Conservation (phyloP, 1,284 basidiomycete genomes). For the Mrakiaceae sp. region DNA sequence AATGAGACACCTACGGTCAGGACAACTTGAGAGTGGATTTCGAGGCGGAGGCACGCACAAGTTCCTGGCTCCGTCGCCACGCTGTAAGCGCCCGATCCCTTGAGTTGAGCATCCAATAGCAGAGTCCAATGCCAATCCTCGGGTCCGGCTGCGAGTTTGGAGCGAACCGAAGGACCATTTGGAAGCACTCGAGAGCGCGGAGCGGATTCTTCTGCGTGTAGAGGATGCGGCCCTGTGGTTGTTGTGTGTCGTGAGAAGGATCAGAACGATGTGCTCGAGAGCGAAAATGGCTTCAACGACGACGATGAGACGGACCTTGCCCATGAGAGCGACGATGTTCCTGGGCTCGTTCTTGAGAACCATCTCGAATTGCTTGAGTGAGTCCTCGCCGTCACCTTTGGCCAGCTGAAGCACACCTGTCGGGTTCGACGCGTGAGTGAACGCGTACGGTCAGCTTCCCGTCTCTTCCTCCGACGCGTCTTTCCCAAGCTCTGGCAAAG, state of each 20-base stretch:
- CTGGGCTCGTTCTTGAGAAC: slow-evolving; percentile 67
- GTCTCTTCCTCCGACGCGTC: background rate
- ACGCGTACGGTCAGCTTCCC: background rate
- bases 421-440: background rate
- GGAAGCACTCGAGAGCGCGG: slow-evolving; percentile 71
- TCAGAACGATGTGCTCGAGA: slow-evolving; percentile 15
- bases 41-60: slow-evolving; percentile 43
- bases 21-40: slow-evolving; percentile 1
- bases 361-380: slow-evolving; percentile 65
- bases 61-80: slow-evolving; percentile 73
- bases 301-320: slow-evolving; percentile 45
- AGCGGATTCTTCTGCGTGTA: slow-evolving; percentile 64
- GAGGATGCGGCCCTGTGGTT: slow-evolving; percentile 60
- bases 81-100: slow-evolving; percentile 65
- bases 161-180: slow-evolving; percentile 62
- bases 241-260: slow-evolving; percentile 9
- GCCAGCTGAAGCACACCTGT: slow-evolving; percentile 71
- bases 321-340: slow-evolving; percentile 67
- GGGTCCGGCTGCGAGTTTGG: slow-evolving; percentile 77
- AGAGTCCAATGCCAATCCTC: slow-evolving; percentile 82
- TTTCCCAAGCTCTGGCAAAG: background rate
- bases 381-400: slow-evolving; percentile 63
- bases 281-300: slow-evolving; percentile 19
- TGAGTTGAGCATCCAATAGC: slow-evolving; percentile 76
- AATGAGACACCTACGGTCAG: slow-evolving; percentile 16